phyloP scores from a whole-genome alignment of 179 eudicot species.

The Drosera spatulata region DNA sequence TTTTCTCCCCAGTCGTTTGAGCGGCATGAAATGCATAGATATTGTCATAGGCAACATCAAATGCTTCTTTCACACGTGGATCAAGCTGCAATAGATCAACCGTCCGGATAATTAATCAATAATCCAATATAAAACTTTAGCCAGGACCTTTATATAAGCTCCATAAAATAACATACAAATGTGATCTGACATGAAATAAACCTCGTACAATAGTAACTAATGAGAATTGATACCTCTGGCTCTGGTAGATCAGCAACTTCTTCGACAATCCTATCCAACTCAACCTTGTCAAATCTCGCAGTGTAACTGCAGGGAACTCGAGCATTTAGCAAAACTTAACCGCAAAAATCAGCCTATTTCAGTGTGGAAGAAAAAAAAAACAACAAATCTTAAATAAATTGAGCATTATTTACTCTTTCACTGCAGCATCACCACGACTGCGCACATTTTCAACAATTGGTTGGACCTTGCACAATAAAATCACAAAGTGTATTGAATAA shows the following conservation, averaged over 20 bases:
- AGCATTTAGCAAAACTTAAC: too few species aligned
- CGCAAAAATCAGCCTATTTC: too few species aligned
- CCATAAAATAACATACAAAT: not conserved
- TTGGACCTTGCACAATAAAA: conserved; percentile 53
- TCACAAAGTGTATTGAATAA: not conserved
- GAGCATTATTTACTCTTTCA: conserved; percentile 69
- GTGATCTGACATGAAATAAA: not conserved
- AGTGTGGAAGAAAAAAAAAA: not conserved
- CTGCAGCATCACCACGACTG: conserved; percentile 85
- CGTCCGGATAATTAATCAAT: too few species aligned
- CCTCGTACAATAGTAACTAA: too few species aligned
- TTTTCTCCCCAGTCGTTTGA: conserved; percentile 66
- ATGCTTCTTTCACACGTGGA: conserved; percentile 72
- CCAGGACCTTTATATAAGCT: too few species aligned
- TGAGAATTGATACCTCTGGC: conserved; percentile 50
- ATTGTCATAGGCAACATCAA: conserved; percentile 92
- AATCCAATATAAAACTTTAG: too few species aligned
- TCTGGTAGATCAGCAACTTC: conserved; percentile 67
- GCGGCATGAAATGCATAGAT: conserved; percentile 96
- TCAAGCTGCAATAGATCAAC: conserved; percentile 53
- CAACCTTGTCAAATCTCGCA: conserved; percentile 67
- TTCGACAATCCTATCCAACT: conserved; percentile 53
- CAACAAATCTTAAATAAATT: not conserved
- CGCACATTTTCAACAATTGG: conserved; percentile 93
- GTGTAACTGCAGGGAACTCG: conserved; percentile 48